Evolutionary conservation across 1,284 basidiomycete species (phyloP), one percentile per base, ranked within the genome.

Genomic region (Puccinia sorghi): DNA sequence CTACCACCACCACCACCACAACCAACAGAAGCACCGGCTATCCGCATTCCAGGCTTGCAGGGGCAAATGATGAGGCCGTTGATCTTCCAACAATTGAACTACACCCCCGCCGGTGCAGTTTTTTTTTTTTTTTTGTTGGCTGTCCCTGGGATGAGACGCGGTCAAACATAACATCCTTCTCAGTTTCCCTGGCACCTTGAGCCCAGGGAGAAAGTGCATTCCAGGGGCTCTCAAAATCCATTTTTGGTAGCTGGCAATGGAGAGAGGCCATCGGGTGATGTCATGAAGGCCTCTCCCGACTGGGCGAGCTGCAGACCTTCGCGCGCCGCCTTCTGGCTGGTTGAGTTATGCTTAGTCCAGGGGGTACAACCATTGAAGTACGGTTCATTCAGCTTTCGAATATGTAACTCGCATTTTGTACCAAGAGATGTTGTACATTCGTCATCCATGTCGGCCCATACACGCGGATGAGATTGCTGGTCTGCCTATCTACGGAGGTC

Each of bases 11-110:
- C 32, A 32, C 32, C 4, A 32, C 32, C 32, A 32, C 13, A 52
- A 52, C 50, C 50, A 52, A 52, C 50, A 17, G 50, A 52, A 52
- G 50, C 50, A 52, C 50, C 50, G 13, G 50, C 50, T 52, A 52
- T 52, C 50, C 50, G 50, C 50, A 52, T 52, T 52, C 50, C 50
- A 52, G 50, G 50, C 50, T 52, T 52, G 50, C 50, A 52, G 50
- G 50, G 50, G 50, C 50, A 52, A 32, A 32, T 32, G 15, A 52
- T 7, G 50, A 52, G 20, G 50, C 50, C 50, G 50, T 52, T 52
- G 50, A 52, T 52, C 50, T 52, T 52, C 50, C 50, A 52, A 20
- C 50, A 52, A 52, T 52, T 52, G 50, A 52, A 52, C 50, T n/a
- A 52, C 50, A 52, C 50, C 50, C 7, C 50, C 50, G 50, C 50